Conservation (phyloP, 129 eudicot species). For the Pseudognaphalium luteoalbum region DNA sequence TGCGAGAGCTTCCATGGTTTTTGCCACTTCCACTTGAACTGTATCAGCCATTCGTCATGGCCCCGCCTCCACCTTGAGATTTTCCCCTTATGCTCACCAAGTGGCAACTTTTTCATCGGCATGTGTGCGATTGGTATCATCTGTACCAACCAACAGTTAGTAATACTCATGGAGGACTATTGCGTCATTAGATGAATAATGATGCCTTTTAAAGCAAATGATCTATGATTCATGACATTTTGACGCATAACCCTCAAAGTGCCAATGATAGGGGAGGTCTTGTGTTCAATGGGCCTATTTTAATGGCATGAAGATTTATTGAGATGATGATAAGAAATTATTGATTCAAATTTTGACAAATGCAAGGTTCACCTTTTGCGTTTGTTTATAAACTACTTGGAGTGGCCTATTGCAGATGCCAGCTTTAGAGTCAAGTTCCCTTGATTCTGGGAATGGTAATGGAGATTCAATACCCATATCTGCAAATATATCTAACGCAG, state of each 20-base stretch:
- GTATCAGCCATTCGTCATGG: constrained; percentile 79
- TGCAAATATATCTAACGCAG: constrained; percentile 33
- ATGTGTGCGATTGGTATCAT: constrained; percentile 70
- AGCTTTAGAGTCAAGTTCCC: constrained; percentile 25
- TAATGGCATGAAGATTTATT: neutral
- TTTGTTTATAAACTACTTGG: constrained; percentile 36
- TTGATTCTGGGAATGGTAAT: constrained; percentile 40
- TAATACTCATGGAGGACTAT: neutral
- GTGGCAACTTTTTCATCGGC: constrained; percentile 61
- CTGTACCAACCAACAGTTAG: constrained; percentile 40
- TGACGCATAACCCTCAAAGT: neutral
- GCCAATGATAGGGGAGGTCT: neutral
- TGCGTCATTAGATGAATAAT: constrained; percentile 3
- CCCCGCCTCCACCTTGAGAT: constrained; percentile 79
- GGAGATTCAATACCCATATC: constrained; percentile 39
- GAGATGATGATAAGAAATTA: neutral
- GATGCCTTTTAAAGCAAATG: neutral
- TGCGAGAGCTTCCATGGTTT: constrained; percentile 84
- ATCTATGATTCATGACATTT: too few species aligned
- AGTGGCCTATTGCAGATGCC: constrained; percentile 41
- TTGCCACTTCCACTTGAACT: constrained; percentile 97
- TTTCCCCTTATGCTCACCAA: constrained; percentile 62
- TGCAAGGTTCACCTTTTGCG: constrained; percentile 35
- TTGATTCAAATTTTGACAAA: neutral
- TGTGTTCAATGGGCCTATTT: neutral